Evolutionary conservation across 257 asterid genomes (phyloP), one percentile per base, ranked within the genome.

Genomic region (Penstemon barbatus): DNA sequence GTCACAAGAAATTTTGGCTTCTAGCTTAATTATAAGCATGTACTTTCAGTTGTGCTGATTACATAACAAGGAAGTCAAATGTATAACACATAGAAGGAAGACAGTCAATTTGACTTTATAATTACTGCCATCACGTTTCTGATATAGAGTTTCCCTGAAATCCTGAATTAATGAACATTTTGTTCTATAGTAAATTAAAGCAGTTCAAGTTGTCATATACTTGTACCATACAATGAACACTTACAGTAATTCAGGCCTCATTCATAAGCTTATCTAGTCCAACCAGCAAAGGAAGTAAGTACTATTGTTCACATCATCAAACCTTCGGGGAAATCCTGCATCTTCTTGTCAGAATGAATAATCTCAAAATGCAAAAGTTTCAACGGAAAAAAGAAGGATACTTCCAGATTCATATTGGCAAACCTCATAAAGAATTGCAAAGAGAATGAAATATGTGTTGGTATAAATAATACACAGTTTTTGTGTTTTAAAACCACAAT

Each of bases 1-100:
- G 95, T 40, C 97, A 92, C 89, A 92, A 92, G 84, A 84, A 89
- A 5, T 89, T 92, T 71, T 92, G 98, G 97, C 97, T 89, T 73
- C 83, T 92, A 71, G 98, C 98, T 54, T 92, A 81, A 80, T 36
- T 33, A 68, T 61, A 25, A 46, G 52, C 61, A 4, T 67, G 48
- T 33, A 57, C 37, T 63, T 51, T 56, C 60, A 57, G 7, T 36
- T 45, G 39, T 52, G 61, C 61, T 49, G 8, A 40, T 59, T 25
- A 45, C 57, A 57, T 50, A 60, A 66, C 52, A 50, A 52, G 65
- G 52, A 78, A 65, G 38, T 39, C 74, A 65, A 73, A 49, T 66
- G 78, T 60, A 70, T 65, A 73, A 67, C 61, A 76, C 58, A 57
- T 56, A 38, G 63, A 56, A 15, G 59, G 72, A 57, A 38, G 25